Base-by-base conservation (phyloP, 345 rosid species). In the Ailanthus altissimus region DNA sequence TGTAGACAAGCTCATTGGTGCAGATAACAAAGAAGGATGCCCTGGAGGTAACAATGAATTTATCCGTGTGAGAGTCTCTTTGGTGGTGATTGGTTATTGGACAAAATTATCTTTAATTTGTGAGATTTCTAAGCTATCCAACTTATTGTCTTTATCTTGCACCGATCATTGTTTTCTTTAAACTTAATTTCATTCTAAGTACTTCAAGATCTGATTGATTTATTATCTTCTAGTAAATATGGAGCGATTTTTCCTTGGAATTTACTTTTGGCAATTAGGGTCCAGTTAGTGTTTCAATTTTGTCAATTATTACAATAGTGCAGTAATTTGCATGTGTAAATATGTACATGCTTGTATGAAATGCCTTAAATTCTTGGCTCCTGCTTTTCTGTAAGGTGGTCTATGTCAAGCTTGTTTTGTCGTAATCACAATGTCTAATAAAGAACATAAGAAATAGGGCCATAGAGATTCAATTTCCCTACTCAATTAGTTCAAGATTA, bases 11-110 rank as follows among this genome's bases (percentile, higher is more conserved):
- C 72, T 94, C 98, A 46, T 79, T 88, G 80, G 85, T 87, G 70
- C 97, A 90, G 83, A 87, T 92, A 82, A 88, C 90, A 16, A 92
- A 87, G 86, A 85, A 79, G 77, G 95, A 94, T 76, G 97, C 98
- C 72, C 73, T 90, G 40, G 98, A 94, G 93, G 97, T 94, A 70
- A 79, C 57, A 14, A 42, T 38, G 42, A 8, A 43, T 56, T 76
- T 45, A 58, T 13, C 60, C 67, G 32, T 54, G 6, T 56, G 7
- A n/a, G 23, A 54, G 11, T 56, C 61, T 72, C 25, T 50, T 40
- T 58, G 36, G 36, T 23, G 25, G 47, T 70, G 28, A 38, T 47
- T 73, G 15, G 20, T 15, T 56, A 3, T 15, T 20, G 46, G 64
- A 36, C 45, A 42, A 71, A 40, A n/a, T 5, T 2, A 5, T 40